Evolutionary conservation across 352 stramenopile species (phyloP).

Genomic region (Phytopythium oedochilum): DNA sequence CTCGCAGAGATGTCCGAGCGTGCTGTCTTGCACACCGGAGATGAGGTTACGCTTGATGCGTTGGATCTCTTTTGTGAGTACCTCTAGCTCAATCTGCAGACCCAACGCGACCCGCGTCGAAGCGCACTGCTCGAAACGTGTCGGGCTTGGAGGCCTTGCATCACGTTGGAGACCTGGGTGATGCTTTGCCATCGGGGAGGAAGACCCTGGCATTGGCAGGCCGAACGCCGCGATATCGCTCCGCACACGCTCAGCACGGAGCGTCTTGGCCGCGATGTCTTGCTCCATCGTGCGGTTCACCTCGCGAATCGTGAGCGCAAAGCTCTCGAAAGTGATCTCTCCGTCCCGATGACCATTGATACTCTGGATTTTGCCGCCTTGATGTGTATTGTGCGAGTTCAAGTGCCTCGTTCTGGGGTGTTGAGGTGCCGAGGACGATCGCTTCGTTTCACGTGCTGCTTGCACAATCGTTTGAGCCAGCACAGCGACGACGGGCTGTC

Average conservation of each 20-base stretch:
- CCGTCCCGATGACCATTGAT: slow-evolving; percentile 26
- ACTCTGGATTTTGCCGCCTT: background rate
- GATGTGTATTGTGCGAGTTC: background rate
- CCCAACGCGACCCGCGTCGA: slow-evolving; percentile 1
- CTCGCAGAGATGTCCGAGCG: slow-evolving; percentile 52
- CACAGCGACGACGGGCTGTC: slow-evolving; percentile 31
- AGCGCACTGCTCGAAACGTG: background rate
- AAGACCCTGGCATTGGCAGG: background rate
- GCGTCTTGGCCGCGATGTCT: slow-evolving; percentile 49
- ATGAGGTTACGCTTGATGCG: slow-evolving; percentile 51
- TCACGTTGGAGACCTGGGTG: background rate
- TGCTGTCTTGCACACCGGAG: slow-evolving; percentile 32
- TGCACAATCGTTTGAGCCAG: slow-evolving; percentile 45
- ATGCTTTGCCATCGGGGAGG: slow-evolving; percentile 5
- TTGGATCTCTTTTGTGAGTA: slow-evolving; percentile 41
- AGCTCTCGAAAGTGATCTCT: slow-evolving; percentile 69
- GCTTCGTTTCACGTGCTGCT: slow-evolving; percentile 37
- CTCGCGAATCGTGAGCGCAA: slow-evolving; percentile 45
- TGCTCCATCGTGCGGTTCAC: slow-evolving; percentile 64
- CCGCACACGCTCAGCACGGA: slow-evolving; percentile 42
- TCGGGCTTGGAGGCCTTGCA: background rate
- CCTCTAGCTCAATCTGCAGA: slow-evolving; percentile 46
- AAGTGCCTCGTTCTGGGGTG: slow-evolving; percentile 1
- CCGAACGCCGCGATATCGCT: slow-evolving; percentile 20
- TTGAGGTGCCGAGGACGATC: background rate